Conservation (phyloP, 257 asterid species). For the Henckelia pumila region DNA sequence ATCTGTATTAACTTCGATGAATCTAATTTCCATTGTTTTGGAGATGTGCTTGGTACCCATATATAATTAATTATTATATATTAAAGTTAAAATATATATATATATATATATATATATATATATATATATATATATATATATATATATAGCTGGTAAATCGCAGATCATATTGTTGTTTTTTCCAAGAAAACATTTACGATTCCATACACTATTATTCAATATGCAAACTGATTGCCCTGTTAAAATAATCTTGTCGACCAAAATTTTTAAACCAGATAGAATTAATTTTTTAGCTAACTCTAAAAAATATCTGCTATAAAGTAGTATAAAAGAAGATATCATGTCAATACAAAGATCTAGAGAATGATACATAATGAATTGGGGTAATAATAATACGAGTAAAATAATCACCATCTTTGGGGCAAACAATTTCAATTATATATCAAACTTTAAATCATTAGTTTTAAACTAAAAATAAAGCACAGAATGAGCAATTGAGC, state of each 20-base stretch:
- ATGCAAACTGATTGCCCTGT: background rate
- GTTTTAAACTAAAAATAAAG: no score
- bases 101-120: no score
- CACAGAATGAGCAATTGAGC: no score
- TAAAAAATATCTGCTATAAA: conserved; percentile 12
- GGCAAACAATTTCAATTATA: background rate
- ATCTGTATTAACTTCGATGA: conserved; percentile 22
- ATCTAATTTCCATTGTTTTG: conserved; percentile 14
- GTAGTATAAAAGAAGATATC: background rate
- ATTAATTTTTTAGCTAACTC: background rate
- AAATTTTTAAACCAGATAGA: background rate
- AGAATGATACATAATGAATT: background rate
- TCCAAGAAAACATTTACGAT: conserved; percentile 7
- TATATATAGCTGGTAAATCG: conserved; percentile 50
- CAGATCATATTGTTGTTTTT: conserved; percentile 26
- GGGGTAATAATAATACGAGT: background rate
- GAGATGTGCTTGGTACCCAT: conserved; percentile 19
- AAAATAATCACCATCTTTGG: background rate
- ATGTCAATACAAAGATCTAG: background rate
- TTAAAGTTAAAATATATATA: no score
- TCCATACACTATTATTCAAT: background rate
- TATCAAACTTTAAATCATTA: no score
- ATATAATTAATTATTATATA: no score
- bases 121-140: no score
- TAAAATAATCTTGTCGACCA: conserved; percentile 7